Conservation (phyloP, 1,284 basidiomycete species). For the Cerioporus squamosus region DNA sequence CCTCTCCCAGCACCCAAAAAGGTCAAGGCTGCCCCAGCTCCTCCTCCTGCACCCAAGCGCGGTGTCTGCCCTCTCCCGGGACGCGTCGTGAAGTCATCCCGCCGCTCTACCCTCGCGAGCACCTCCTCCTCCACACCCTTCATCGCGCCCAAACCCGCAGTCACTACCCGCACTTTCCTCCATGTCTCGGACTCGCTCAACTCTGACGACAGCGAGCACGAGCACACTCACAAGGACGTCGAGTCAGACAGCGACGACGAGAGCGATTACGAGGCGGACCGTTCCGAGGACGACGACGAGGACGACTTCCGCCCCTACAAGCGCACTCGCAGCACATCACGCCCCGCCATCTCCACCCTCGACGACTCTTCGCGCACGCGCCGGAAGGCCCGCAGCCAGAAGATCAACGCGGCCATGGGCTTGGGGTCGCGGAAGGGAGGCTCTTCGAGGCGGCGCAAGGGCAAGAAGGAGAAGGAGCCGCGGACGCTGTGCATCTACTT, state of each 20-base stretch:
- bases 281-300: conserved; percentile 4
- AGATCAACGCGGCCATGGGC: not conserved
- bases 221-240: conserved; percentile 1
- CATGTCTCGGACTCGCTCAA: not conserved
- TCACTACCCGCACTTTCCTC: no score
- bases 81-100: not conserved
- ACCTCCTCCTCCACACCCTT: not conserved
- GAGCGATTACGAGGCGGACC: not conserved
- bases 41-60: not conserved
- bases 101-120: not conserved
- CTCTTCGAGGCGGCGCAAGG: not conserved
- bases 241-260: not conserved
- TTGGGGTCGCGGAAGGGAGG: not conserved
- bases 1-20: not conserved
- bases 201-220: not conserved
- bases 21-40: not conserved
- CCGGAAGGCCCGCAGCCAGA: not conserved
- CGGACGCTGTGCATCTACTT: not conserved
- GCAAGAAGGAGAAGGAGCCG: conserved; percentile 1
- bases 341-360: not conserved
- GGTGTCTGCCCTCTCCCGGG: conserved; percentile 3
- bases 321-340: not conserved
- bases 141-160: no score
- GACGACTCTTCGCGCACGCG: not conserved
- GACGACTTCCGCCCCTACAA: conserved; percentile 10